Evolutionary conservation across 1,284 basidiomycete genomes (phyloP), one percentile per base, ranked within the genome.

Genomic region (Irpex rosettiformis): DNA sequence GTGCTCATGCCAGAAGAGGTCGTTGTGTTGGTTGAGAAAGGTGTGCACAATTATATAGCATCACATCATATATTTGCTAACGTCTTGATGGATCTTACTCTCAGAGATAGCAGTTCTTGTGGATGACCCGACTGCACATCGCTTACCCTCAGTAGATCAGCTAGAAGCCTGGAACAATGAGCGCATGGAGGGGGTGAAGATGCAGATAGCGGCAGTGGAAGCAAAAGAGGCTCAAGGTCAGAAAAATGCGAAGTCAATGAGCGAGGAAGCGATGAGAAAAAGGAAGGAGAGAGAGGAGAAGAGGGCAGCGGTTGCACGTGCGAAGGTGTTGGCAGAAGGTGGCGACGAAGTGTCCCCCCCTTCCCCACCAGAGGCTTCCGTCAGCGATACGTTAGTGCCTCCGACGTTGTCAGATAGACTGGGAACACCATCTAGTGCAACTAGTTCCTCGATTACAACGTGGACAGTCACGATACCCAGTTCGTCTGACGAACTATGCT

Each of bases 1-100:
- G 78, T 94, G 18, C 77, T 99, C 1, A 84, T 95, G 73, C 91
- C 93, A 0, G 97, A 99, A 71, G 97, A 99, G 71, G 93, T 91
- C 2, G 91, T 92, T 2, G 79, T 94, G 25, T 83, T 99, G 2
- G 82, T 98, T 3, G 81, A 90, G 60, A 87, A 90, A 64, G 85
- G 94, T 92, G 58, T 58, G 77, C 70, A 24, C 18, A 18, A 7
- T 7, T 7, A 11, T 18, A 45, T 22, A 11, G 7, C 45, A n/a
- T 48, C 24, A 24, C 52, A 30, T 27, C 55, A 25, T 56, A 57
- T 48, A 24, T 13, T n/a, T 42, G 5, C 54, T 37, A 21, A n/a
- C 16, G 18, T 42, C 21, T 54, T 47, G 52, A 52, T 25, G 33
- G 63, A 59, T 66, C 57, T 56, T 54, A 18, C 10, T 25, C 55